Percentiles rank a stretch among this genome's conserved stretches.
These are phyloP conservation scores for Chrysanthemum lavandulifolium DNA, from an alignment of 129 eudicot species.

Conservation along the genomic window DNA sequence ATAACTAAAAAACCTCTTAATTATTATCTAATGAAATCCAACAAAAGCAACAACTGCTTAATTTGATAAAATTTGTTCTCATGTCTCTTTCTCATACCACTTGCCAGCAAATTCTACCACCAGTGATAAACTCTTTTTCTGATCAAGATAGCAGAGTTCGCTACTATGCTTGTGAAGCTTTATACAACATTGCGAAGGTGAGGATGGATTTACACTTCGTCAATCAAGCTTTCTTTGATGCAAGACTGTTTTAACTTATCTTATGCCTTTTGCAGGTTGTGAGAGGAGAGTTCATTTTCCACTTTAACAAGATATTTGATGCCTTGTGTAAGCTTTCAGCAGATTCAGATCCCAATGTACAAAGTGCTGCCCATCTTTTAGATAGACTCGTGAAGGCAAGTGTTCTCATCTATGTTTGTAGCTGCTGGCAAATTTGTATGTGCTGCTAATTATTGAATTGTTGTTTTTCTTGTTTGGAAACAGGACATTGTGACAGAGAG, in stretches of 20 bases:
- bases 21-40: no score
- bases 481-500: constrained; percentile 97
- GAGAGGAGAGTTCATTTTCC: constrained; percentile 89
- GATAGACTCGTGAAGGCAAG: constrained; percentile 91
- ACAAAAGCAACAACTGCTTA: constrained; percentile 7
- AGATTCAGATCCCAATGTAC: constrained; percentile 97
- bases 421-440: constrained; percentile 6
- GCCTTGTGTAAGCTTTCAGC: constrained; percentile 97
- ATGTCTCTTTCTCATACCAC: constrained; percentile 14
- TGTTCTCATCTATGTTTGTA: constrained; percentile 4
- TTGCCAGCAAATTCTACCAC: constrained; percentile 90
- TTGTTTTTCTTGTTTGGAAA: constrained; percentile 30
- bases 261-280: constrained; percentile 70
- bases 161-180: constrained; percentile 97
- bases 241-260: constrained; percentile 24
- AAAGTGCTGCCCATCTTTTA: constrained; percentile 98
- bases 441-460: constrained; percentile 20
- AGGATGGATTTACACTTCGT: constrained; percentile 14
- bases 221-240: constrained; percentile 6
- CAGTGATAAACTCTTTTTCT: constrained; percentile 81
- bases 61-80: neutral
- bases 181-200: constrained; percentile 99
- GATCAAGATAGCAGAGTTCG: constrained; percentile 98
- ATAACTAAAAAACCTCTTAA: no score
- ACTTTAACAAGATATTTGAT: constrained; percentile 94